Percentiles rank a stretch among this genome's conserved stretches.
These are phyloP conservation scores for Wallacemonas rigidus DNA, from an alignment of 208 protist species.

Conservation along the genomic window DNA sequence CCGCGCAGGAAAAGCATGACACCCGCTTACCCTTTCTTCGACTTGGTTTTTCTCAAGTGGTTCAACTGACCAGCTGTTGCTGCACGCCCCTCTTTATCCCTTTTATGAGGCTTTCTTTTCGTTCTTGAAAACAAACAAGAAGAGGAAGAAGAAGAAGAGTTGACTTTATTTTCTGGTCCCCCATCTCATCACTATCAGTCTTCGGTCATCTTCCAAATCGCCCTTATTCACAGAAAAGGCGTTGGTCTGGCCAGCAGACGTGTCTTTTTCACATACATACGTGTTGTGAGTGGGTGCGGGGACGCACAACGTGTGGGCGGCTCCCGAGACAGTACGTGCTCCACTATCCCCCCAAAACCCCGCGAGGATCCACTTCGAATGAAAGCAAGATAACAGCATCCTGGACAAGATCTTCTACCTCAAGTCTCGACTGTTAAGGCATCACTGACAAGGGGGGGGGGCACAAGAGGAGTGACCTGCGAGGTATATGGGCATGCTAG, in stretches of 20 bases:
- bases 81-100: not conserved
- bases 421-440: no score
- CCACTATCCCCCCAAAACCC: not conserved
- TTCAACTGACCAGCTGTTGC: not conserved
- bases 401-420: not conserved
- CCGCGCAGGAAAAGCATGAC: slow-evolving; percentile 18
- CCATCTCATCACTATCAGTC: no score
- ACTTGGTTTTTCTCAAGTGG: not conserved
- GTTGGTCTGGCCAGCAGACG: not conserved
- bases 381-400: not conserved
- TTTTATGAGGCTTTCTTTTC: slow-evolving; percentile 11
- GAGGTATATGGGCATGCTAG: no score
- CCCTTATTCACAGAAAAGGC: not conserved
- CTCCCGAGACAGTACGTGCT: not conserved
- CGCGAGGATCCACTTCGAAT: not conserved
- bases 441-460: not conserved
- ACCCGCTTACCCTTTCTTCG: not conserved
- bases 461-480: not conserved
- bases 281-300: not conserved
- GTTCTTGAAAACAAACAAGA: not conserved
- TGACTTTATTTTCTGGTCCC: no score
- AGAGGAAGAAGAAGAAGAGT: no score
- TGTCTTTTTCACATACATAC: not conserved
- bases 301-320: not conserved
- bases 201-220: no score